Evolutionary conservation across 768 basidiomycete genomes (phyloP), one percentile per base, ranked within the genome.

Genomic region (Rhizopogon salebrosus): DNA sequence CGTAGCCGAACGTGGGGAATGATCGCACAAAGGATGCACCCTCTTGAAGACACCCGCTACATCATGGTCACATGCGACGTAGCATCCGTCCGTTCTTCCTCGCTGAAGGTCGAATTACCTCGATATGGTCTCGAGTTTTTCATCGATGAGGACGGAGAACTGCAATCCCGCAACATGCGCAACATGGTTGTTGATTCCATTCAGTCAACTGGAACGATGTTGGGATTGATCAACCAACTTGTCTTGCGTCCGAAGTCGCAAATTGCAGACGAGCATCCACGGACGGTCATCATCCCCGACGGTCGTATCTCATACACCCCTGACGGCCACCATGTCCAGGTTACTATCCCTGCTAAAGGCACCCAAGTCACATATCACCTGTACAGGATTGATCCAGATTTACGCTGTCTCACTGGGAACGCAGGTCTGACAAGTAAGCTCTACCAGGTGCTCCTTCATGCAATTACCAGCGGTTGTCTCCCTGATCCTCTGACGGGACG

Each of bases 391-490:
- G 63, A 75, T 46, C 52, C 54, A 10, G 56, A 64, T 14, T 54
- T 75, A 6, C 64, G 69, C 2, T 60, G 63, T 37, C 57, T 74
- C 20, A 52, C 45, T 9, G 64, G 66, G 3, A 64, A 64, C 9
- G 56, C 43, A 3, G 65, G 58, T n/a, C 45, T 72, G 36, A 55
- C 53, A 1, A 65, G 62, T 53, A 60, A 60, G 37, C 61, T 78
- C 7, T 76, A 67, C 50, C 66, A 64, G 41, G 64, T 70, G 2
- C 75, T 76, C 48, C 64, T 81, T 14, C 80, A 81, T 40, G 73
- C 75, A 16, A 52, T 77, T 3, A 78, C 71, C 2, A 72, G 72
- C n/a, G 49, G 38, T 9, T 69, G 69, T 41, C 60, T 73, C 14
- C 64, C 67, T 10, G 79, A 80, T 60, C 74, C 75, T 3, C 63